Base-by-base conservation (phyloP, 2,329 filamentous ascomycete genomes). In the Neobulgaria alba region DNA sequence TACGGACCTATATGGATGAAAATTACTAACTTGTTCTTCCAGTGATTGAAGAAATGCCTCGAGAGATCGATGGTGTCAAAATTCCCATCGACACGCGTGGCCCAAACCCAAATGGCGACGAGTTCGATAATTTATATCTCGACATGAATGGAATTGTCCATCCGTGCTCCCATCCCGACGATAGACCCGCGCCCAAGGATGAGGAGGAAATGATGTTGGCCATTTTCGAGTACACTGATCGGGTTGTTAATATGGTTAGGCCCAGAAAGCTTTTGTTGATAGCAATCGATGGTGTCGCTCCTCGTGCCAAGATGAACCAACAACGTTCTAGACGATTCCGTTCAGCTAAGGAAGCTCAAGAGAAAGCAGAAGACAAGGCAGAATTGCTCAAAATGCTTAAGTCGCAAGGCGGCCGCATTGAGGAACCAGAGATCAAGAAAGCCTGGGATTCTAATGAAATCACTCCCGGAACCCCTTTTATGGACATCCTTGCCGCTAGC, bases 81-180 rank as follows among this genome's bases (percentile, higher is more conserved):
- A 82, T 95, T 43, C 92, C 92, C 2, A 77, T 96, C 46, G 88
- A 98, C 60, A 80, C 78, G 9, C 88, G 83, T 5, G 71, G 77
- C 29, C 79, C 86, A 4, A 98, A 98, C 59, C 93, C 93, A 2
- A 98, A 98, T 65, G 88, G 88, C 61, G 90, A 96, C 66, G 92
- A 98, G 63, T 85, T 95, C 58, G 90, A 98, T 67, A 98, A 98
- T 58, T 71, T 98, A 4, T 98, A 98, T 60, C 77, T 98, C 49
- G 92, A 98, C 59, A 96, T 98, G 90, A 98, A 98, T 64, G 93
- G 92, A 61, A 98, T 98, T 52, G 92, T 98, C 29, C 92, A 98
- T 69, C 93, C 93, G 21, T 98, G 92, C 67, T 95, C 90, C 34
- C 92, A 98, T 66, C 92, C 92, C 1, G 92, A 98, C 63, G 90